Conservation (phyloP, 2,329 filamentous ascomycete species). For the Penicillium sp. region DNA sequence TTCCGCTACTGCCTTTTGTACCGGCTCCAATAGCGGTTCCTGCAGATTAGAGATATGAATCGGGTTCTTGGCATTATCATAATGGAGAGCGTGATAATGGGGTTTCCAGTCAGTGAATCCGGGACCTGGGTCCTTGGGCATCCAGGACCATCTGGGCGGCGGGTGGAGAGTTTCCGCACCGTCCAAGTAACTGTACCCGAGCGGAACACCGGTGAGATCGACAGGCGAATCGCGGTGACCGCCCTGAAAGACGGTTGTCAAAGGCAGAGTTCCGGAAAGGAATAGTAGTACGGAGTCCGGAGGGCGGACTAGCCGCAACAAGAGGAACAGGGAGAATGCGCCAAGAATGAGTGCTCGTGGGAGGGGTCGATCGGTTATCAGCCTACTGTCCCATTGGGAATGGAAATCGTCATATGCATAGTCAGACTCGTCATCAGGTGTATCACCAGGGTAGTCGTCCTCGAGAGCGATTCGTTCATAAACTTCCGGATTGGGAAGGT, state of each 20-base stretch:
- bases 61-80: conserved; percentile 13
- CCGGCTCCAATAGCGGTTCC: conserved; percentile 12
- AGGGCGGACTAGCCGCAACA: conserved; percentile 16
- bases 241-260: conserved; percentile 18
- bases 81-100: neutral
- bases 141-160: conserved; percentile 22
- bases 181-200: conserved; percentile 17
- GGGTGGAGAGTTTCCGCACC: conserved; percentile 12
- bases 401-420: neutral
- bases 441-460: conserved; percentile 16
- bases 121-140: conserved; percentile 20
- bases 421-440: conserved; percentile 12
- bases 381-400: neutral
- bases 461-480: conserved; percentile 19
- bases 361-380: conserved; percentile 3
- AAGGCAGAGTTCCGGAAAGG: conserved; percentile 18
- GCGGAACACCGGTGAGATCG: conserved; percentile 2
- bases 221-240: conserved; percentile 5
- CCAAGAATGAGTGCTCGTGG: conserved; percentile 10
- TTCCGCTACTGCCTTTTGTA: conserved; percentile 12
- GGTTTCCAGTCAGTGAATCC: conserved; percentile 29
- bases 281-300: conserved; percentile 13
- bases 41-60: conserved; percentile 16
- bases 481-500: conserved; percentile 13
- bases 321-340: conserved; percentile 6